Evolutionary conservation across 2,329 filamentous ascomycete genomes (phyloP).

Genomic region (Alternaria dauci): DNA sequence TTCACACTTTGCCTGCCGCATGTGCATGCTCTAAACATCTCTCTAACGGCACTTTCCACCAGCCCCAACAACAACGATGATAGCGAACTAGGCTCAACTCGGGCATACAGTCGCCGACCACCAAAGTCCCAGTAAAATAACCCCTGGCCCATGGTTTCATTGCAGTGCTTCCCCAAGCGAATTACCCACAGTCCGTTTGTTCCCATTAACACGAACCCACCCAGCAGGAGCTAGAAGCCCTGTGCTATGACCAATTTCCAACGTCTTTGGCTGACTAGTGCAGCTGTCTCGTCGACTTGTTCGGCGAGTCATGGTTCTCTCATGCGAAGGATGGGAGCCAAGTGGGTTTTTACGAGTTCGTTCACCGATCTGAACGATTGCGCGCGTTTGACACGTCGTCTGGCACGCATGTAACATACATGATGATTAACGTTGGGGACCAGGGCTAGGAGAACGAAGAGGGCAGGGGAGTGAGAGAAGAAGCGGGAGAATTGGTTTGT

Average conservation of each 20-base stretch:
- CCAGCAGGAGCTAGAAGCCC: not conserved
- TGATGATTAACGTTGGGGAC: slow-evolving; percentile 3
- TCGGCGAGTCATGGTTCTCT: slow-evolving; percentile 1
- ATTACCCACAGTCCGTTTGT: slow-evolving; percentile 4
- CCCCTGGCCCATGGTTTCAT: slow-evolving; percentile 15
- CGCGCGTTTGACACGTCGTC: not conserved
- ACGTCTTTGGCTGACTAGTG: slow-evolving; percentile 1
- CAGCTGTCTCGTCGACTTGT: not conserved
- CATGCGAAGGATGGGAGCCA: not conserved
- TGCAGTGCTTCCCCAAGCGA: slow-evolving; percentile 4
- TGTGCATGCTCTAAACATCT: slow-evolving; percentile 1
- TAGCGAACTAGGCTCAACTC: not conserved
- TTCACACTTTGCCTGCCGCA: slow-evolving; percentile 3
- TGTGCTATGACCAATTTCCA: slow-evolving; percentile 3
- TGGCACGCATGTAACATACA: slow-evolving; percentile 3
- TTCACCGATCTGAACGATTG: slow-evolving; percentile 6
- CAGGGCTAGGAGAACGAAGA: slow-evolving; percentile 1
- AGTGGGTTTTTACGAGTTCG: slow-evolving; percentile 2
- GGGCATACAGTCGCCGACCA: not conserved
- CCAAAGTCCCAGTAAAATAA: not conserved
- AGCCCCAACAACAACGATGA: not conserved
- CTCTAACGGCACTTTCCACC: slow-evolving; percentile 2
- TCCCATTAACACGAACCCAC: slow-evolving; percentile 7
- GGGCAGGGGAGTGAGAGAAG: slow-evolving; percentile 1
- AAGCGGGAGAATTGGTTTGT: slow-evolving; percentile 5